phyloP scores from a whole-genome alignment of 2,329 filamentous ascomycete species.

The Byssothecium circinans region DNA sequence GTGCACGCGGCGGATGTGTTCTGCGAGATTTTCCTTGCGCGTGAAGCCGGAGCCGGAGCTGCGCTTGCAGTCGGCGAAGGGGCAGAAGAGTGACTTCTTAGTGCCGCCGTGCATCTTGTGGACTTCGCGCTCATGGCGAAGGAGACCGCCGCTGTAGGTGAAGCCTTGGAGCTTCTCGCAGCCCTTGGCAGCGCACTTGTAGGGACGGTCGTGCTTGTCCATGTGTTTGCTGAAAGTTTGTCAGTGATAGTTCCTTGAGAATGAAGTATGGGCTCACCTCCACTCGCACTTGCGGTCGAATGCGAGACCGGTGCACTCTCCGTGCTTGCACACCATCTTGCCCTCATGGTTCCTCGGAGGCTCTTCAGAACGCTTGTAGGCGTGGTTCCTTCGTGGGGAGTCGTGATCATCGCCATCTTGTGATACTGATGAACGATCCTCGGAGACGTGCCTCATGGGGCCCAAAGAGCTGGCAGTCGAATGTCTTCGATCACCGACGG shows the following conservation, averaged over 20 bases:
- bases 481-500: conserved; percentile 23
- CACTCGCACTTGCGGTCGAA: conserved; percentile 90
- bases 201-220: conserved; percentile 95
- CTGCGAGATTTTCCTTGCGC: conserved; percentile 88
- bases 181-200: conserved; percentile 77
- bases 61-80: conserved; percentile 83
- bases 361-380: conserved; percentile 49
- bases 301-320: conserved; percentile 68
- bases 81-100: conserved; percentile 84
- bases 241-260: conserved; percentile 32
- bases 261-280: conserved; percentile 66
- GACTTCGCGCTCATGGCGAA: conserved; percentile 90
- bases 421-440: conserved; percentile 26
- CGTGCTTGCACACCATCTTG: conserved; percentile 72
- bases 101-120: conserved; percentile 88
- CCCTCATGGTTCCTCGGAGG: conserved; percentile 67
- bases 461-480: conserved; percentile 25
- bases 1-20: conserved; percentile 91
- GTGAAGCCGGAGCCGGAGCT: conserved; percentile 88
- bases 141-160: conserved; percentile 87
- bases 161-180: conserved; percentile 93
- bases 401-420: conserved; percentile 31
- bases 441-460: conserved; percentile 26
- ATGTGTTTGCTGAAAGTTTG: conserved; percentile 76
- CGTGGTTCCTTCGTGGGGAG: conserved; percentile 40